phyloP scores from a whole-genome alignment of 306 rosid genomes.

The Sicyos edulis region DNA sequence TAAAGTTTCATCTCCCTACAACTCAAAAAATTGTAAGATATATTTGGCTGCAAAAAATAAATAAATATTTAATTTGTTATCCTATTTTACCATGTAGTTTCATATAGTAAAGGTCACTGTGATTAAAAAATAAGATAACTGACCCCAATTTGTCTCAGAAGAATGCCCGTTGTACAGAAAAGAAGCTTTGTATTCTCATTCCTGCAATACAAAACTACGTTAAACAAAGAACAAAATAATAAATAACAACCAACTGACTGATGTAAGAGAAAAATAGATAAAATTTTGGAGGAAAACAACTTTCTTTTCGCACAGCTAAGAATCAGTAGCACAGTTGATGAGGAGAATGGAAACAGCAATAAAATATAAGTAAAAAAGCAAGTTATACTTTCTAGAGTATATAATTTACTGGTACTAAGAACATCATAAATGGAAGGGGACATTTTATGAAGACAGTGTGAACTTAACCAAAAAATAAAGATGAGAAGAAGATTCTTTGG shows the following conservation, averaged over 20 bases:
- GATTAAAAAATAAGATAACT: constrained; percentile 19
- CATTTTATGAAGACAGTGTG: no score
- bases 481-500: no score
- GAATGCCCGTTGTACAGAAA: constrained; percentile 92
- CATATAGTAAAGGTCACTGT: neutral
- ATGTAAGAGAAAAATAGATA: neutral
- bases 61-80: neutral
- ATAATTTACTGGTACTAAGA: no score
- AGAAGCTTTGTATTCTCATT: constrained; percentile 82
- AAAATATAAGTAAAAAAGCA: no score
- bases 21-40: constrained; percentile 14
- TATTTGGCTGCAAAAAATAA: neutral
- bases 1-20: constrained; percentile 74
- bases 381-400: no score
- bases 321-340: no score
- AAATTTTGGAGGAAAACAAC: neutral
- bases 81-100: neutral
- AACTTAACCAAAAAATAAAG: no score
- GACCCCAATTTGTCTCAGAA: constrained; percentile 82
- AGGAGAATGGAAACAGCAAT: no score
- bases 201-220: constrained; percentile 34
- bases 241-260: neutral
- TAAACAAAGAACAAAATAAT: no score
- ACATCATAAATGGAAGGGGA: no score
- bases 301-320: no score